Percentiles rank a stretch among this genome's conserved stretches.
These are phyloP conservation scores for Pistacia atlantica DNA, from an alignment of 345 rosid species.

Conservation along the genomic window DNA sequence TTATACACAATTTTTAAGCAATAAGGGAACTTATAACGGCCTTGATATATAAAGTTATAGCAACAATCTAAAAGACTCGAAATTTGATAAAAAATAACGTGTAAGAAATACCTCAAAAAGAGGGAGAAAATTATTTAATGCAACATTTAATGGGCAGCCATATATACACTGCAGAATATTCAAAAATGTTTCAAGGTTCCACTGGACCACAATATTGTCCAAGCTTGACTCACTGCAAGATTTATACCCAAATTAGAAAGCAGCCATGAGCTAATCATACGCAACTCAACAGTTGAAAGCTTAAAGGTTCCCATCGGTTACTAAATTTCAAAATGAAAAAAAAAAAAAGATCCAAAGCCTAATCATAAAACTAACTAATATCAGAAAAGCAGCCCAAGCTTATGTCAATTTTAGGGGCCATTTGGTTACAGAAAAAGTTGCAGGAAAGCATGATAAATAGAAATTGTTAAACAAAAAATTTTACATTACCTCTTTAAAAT, in stretches of 20 bases:
- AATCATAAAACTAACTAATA: background rate
- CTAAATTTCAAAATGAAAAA: background rate
- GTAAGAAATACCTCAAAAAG: slow-evolving; percentile 50
- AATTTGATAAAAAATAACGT: background rate
- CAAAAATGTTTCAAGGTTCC: slow-evolving; percentile 56
- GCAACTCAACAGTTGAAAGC: slow-evolving; percentile 7
- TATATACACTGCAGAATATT: slow-evolving; percentile 50
- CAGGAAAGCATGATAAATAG: no score
- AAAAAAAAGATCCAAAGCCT: background rate
- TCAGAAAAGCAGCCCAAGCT: background rate
- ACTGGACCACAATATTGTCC: slow-evolving; percentile 44
- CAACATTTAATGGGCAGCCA: slow-evolving; percentile 46
- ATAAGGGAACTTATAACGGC: slow-evolving; percentile 5
- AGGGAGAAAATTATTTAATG: slow-evolving; percentile 51
- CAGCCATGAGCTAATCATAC: slow-evolving; percentile 3
- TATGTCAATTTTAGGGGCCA: no score
- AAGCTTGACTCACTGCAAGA: slow-evolving; percentile 59
- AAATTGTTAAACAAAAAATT: no score
- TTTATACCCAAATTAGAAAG: slow-evolving; percentile 5
- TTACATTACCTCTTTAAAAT: no score
- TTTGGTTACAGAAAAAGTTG: no score
- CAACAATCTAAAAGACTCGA: background rate
- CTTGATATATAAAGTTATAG: slow-evolving; percentile 1
- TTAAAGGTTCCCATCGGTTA: background rate
- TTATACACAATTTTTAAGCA: background rate